Base-by-base conservation (phyloP, 352 stramenopile species). In the Phytophthora sp. region DNA sequence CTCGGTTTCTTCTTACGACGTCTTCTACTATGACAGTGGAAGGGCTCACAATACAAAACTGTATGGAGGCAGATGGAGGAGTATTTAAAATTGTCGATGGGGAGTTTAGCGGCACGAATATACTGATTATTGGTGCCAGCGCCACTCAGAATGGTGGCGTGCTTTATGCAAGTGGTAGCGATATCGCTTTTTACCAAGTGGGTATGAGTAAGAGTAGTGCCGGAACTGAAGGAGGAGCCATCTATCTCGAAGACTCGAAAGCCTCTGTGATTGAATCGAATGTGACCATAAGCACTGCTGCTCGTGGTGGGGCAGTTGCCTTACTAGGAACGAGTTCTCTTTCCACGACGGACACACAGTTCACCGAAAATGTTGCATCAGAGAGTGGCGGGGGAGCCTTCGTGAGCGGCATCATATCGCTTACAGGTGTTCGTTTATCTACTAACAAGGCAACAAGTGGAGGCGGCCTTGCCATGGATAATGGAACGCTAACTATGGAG, bases 11-110 rank as follows among this genome's bases (percentile, higher is more conserved):
- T 27, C 18, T 71, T 1, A 56, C 42, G 6, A 23, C 51, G 4
- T 24, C 26, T 0, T 74, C 77, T 4, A 69, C 18, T 3, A 11
- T 79, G 7, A 29, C 2, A 4, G 35, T 91, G 7, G 45, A 76
- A 16, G 83, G 83, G 0, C 27, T 91, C 0, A 76, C 73, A 1
- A 38, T 91, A 7, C 46, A 66, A n/a, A 74, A 85, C 21, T 84
- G 79, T 18, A 35, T 36, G 1, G 47, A 57, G 3, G 7, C 9
- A 7, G 31, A 66, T 12, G 79, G 68, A 2, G 77, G 71, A 1
- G 71, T 45, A 4, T 63, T 86, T 7, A 70, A 49, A 15, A 38
- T 74, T 26, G 1, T 21, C 8, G 35, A 41, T 44, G 66, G 70
- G 16, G 23, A 57, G 6, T 55, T 82, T 23, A 57, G 45, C 1